phyloP scores from a whole-genome alignment of 192 early-diverging fungal species.

The Gorgonomyces haynaldii region DNA sequence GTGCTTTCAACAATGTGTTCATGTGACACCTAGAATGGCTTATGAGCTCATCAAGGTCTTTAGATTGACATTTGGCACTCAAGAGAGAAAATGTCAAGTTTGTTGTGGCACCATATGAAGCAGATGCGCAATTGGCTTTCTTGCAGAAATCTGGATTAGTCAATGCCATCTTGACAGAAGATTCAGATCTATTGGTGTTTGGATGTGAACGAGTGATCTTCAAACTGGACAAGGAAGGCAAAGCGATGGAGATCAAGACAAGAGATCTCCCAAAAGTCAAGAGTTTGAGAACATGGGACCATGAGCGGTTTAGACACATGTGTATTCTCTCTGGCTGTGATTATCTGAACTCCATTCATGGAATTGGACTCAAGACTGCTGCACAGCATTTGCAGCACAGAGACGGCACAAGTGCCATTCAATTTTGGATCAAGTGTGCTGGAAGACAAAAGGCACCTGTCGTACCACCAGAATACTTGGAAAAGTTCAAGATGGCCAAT shows the following conservation, averaged over 20 bases:
- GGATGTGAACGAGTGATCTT: slow-evolving; percentile 74
- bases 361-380: slow-evolving; percentile 80
- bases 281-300: slow-evolving; percentile 44
- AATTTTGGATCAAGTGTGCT: slow-evolving; percentile 33
- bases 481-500: slow-evolving; percentile 62
- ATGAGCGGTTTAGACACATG: slow-evolving; percentile 65
- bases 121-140: slow-evolving; percentile 89
- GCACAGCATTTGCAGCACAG: slow-evolving; percentile 23
- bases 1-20: slow-evolving; percentile 59
- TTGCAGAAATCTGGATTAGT: slow-evolving; percentile 57
- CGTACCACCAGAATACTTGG: slow-evolving; percentile 56
- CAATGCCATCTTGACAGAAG: slow-evolving; percentile 79
- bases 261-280: slow-evolving; percentile 39
- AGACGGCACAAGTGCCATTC: slow-evolving; percentile 11
- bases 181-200: slow-evolving; percentile 91
- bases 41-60: slow-evolving; percentile 57
- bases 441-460: slow-evolving; percentile 31
- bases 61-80: slow-evolving; percentile 32
- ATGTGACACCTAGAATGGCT: slow-evolving; percentile 75
- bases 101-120: slow-evolving; percentile 93
- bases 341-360: slow-evolving; percentile 71
- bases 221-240: slow-evolving; percentile 69
- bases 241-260: slow-evolving; percentile 50
- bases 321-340: slow-evolving; percentile 98
- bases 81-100: slow-evolving; percentile 52